Base-by-base conservation (phyloP, 257 asterid genomes). In the Jacaranda mimosifolia region DNA sequence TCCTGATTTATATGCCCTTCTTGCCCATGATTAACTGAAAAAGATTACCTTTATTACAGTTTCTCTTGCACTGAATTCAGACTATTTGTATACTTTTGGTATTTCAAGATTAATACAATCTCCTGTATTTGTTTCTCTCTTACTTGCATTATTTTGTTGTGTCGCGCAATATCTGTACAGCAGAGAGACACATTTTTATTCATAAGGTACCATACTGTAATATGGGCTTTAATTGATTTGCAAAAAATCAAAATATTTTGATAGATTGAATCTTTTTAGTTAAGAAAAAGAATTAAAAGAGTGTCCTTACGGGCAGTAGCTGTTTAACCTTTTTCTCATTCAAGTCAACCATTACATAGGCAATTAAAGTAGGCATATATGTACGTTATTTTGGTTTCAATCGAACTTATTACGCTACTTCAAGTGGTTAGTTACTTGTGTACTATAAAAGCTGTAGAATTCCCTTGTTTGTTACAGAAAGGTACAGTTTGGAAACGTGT, bases 1-100 rank as follows among this genome's bases (percentile, higher is more conserved):
- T 73, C 26, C 60, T 42, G 32, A 72, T 59, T 18, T 58, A 39
- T 19, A 40, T 42, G 46, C 46, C 46, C 59, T 74, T 62, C 12
- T 74, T 48, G 17, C 36, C 5, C 17, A 60, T 74, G 17, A 7
- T 21, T 21, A 60, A 32, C n/a, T 11, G 66, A 60, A 26, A 60
- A 60, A 32, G 21, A 60, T 60, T 0, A 13, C 17, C 4, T 60
- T 60, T 46, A 58, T 58, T 7, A 17, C 35, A 21, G 5, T 14
- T 58, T 39, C 35, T 72, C 45, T 18, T 18, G 19, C 19, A 4
- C 46, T 4, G 9, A 42, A 42, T 4, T 42, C 3, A 0, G 46
- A 42, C 46, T 42, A 42, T 42, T 26, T 26, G 32, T 26, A 26
- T 53, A 53, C 6, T 53, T 12, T 15, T 42, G 9, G 46, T 12